phyloP scores from a whole-genome alignment of 768 basidiomycete genomes.

The Pluteus cervinus region DNA sequence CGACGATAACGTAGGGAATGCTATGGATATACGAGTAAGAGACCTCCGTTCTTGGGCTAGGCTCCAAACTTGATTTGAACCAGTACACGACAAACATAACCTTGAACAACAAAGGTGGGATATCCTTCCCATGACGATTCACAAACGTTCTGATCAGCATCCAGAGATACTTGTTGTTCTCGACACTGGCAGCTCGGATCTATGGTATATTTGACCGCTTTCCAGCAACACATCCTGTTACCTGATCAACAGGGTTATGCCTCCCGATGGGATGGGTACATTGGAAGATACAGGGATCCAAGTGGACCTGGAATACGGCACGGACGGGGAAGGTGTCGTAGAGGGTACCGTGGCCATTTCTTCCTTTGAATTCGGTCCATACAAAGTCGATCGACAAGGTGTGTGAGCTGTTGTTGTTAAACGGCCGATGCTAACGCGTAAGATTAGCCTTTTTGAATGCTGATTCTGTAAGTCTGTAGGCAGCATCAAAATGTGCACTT shows the following conservation, averaged over 20 bases:
- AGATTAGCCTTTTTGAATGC: conserved; percentile 30
- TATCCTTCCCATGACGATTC: neutral
- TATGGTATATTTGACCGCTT: conserved; percentile 18
- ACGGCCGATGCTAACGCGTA: too few species aligned
- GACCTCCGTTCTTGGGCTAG: neutral
- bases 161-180: conserved; percentile 24
- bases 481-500: conserved; percentile 6
- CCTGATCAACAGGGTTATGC: conserved; percentile 24
- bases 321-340: conserved; percentile 28
- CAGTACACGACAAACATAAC: conserved; percentile 28
- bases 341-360: conserved; percentile 26
- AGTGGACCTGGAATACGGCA: conserved; percentile 24
- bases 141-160: neutral
- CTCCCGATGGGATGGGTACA: conserved; percentile 23
- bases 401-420: too few species aligned
- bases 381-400: conserved; percentile 18
- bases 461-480: conserved; percentile 2
- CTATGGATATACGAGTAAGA: conserved; percentile 10
- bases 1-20: conserved; percentile 8
- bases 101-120: conserved; percentile 17
- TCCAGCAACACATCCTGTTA: neutral
- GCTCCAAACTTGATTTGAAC: neutral
- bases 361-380: conserved; percentile 24
- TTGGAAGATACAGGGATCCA: conserved; percentile 26
- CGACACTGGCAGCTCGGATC: conserved; percentile 34